Evolutionary conservation across 2,329 filamentous ascomycete genomes (phyloP).

Genomic region (Neofusicoccum sp.): DNA sequence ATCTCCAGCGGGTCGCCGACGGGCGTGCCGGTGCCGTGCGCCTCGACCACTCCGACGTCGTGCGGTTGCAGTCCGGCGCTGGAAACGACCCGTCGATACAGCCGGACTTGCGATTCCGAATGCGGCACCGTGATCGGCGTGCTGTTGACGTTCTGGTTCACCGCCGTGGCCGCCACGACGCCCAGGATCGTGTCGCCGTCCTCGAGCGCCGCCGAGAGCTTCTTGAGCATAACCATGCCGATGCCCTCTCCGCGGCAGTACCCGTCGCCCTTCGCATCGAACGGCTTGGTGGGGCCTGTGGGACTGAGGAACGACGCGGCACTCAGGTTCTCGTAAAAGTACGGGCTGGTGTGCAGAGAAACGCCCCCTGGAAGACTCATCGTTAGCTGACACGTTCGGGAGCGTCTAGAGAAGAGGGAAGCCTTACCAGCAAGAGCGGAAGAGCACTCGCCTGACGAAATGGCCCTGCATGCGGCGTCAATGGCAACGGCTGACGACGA

Average conservation of each 20-base stretch:
- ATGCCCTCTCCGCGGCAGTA: conserved; percentile 57
- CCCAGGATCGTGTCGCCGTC: conserved; percentile 52
- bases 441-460: conserved; percentile 32
- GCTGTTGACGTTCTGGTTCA: conserved; percentile 9
- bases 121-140: conserved; percentile 22
- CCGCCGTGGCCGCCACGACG: conserved; percentile 34
- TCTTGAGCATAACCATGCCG: conserved; percentile 53
- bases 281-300: conserved; percentile 49
- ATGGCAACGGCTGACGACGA: conserved; percentile 30
- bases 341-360: conserved; percentile 32
- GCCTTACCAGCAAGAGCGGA: conserved; percentile 41
- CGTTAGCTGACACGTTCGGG: no score
- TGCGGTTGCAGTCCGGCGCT: background rate
- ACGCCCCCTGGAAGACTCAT: conserved; percentile 24
- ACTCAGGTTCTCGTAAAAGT: conserved; percentile 37
- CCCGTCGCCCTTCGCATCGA: conserved; percentile 45
- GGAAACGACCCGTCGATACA: conserved; percentile 8
- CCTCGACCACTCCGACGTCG: conserved; percentile 25
- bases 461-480: conserved; percentile 29
- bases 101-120: conserved; percentile 14
- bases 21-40: conserved; percentile 61
- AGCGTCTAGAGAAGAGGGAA: conserved; percentile 33
- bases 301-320: conserved; percentile 47
- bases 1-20: conserved; percentile 47
- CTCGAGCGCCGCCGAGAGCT: conserved; percentile 49